Conservation (phyloP, 306 rosid genomes). For the Macrotyloma uniflorum region DNA sequence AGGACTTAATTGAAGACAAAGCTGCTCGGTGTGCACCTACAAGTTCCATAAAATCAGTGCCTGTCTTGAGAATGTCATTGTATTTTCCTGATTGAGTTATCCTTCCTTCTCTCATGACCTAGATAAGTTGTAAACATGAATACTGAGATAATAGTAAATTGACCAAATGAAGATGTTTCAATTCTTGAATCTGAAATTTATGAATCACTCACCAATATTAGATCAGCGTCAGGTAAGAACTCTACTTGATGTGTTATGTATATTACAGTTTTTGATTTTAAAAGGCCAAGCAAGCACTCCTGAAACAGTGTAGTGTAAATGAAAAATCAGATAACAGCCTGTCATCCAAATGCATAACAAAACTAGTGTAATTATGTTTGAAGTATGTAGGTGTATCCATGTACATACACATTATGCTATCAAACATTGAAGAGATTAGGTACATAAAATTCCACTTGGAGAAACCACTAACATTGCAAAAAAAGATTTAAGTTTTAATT, state of each 20-base stretch:
- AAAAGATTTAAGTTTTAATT: too few relatives aligned
- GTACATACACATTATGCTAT: too few relatives aligned
- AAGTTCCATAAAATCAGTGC: constrained; percentile 78
- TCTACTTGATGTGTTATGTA: constrained; percentile 92
- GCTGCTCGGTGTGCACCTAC: constrained; percentile 81
- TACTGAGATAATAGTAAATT: not conserved
- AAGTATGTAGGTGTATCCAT: not conserved
- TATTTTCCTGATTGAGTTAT: constrained; percentile 83
- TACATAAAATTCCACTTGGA: too few relatives aligned
- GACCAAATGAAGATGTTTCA: not conserved
- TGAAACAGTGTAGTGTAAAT: constrained; percentile 40
- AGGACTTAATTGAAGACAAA: constrained; percentile 59
- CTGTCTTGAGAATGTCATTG: constrained; percentile 61
- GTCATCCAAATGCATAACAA: not conserved
- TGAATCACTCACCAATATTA: constrained; percentile 64
- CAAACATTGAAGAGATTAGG: too few relatives aligned
- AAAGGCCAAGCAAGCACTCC: constrained; percentile 82
- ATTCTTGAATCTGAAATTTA: not conserved
- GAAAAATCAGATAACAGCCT: constrained; percentile 1
- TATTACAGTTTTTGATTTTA: constrained; percentile 75
- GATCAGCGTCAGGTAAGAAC: constrained; percentile 85
- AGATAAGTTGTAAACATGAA: constrained; percentile 13
- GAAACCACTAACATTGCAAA: too few relatives aligned
- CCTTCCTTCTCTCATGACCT: constrained; percentile 91
- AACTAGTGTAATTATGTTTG: not conserved